Evolutionary conservation across 2,329 filamentous ascomycete genomes (phyloP), one percentile per base, ranked within the genome.

Genomic region (Pseudogymnoascus sp.): DNA sequence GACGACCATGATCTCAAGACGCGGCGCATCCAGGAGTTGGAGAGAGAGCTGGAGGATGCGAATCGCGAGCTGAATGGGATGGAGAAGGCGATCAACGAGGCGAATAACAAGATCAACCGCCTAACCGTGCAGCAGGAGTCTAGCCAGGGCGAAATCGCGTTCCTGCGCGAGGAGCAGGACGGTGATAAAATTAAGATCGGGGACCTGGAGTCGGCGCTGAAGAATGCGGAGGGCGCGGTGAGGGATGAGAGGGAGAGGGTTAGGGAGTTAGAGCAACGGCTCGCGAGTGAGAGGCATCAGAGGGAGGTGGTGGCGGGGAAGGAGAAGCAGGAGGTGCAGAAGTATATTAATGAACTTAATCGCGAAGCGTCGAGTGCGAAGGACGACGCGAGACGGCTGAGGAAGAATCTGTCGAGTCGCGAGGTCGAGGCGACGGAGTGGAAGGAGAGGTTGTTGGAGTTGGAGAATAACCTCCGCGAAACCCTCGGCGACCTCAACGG

Each of bases 121-220:
- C 81, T 97, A 2, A 88, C 89, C 3, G 91, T 99, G 33, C 92
- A 97, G 72, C 88, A 93, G 67, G 94, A 99, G 75, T 96, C 91
- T 4, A 88, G 89, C 63, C 93, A 97, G 70, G 88, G 88, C 64
- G 94, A 99, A 75, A 95, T 97, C 75, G 87, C 90, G 1, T 99
- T 99, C 81, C 76, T 99, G 60, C 87, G 94, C 1, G 94, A 99
- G 73, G 94, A 99, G 77, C 94, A 99, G 75, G 94, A 99, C 75
- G 85, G 84, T 16, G 94, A 99, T 79, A 99, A 99, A 81, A 96
- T 99, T 73, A 92, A 92, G 76, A 97, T 99, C 70, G 91, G 93
- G 38, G 92, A 97, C 71, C 80, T 97, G 6, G 92, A 97, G 72
- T 90, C 91, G 7, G 86, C 88, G 12, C 78, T 97, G 38, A 89